A percentile compares a stretch with the other conserved stretches of the same genome.
phyloP scores from a whole-genome alignment of 306 rosid genomes.

The Lathyrus tuberosus region DNA sequence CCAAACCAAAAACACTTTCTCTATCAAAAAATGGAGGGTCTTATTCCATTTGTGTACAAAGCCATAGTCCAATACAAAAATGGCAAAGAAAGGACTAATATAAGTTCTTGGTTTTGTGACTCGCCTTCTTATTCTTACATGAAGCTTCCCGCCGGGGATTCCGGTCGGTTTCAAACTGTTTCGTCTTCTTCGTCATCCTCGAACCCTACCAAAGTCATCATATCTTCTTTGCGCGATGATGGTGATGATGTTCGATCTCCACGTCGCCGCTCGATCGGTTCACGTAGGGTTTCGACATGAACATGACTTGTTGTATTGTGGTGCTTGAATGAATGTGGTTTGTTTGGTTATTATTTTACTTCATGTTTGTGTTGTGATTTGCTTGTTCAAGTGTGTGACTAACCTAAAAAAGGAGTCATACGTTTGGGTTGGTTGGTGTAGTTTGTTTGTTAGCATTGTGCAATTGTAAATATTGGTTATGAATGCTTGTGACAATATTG shows the following conservation, averaged over 20 bases:
- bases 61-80: conserved; percentile 80
- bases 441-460: conserved; percentile 2
- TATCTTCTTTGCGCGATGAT: conserved; percentile 45
- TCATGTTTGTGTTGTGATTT: conserved; percentile 3
- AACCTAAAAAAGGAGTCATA: conserved; percentile 24
- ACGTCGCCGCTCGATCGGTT: conserved; percentile 27
- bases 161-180: conserved; percentile 53
- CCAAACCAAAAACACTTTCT: conserved; percentile 35
- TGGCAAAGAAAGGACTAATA: conserved; percentile 45
- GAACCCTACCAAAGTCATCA: conserved; percentile 15
- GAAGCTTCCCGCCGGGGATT: conserved; percentile 60
- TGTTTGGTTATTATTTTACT: not conserved
- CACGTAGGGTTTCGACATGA: conserved; percentile 46
- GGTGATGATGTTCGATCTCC: conserved; percentile 63
- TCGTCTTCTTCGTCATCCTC: conserved; percentile 46
- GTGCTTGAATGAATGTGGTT: conserved; percentile 11
- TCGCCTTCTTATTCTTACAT: conserved; percentile 68
- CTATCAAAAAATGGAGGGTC: conserved; percentile 72
- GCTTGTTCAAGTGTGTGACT: conserved; percentile 9
- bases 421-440: too few relatives aligned
- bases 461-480: conserved; percentile 11
- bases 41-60: conserved; percentile 82
- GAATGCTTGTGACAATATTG: not conserved
- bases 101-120: conserved; percentile 63
- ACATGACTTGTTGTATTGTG: not conserved